Conservation (phyloP, 257 asterid species). For the Asclepias syriaca region DNA sequence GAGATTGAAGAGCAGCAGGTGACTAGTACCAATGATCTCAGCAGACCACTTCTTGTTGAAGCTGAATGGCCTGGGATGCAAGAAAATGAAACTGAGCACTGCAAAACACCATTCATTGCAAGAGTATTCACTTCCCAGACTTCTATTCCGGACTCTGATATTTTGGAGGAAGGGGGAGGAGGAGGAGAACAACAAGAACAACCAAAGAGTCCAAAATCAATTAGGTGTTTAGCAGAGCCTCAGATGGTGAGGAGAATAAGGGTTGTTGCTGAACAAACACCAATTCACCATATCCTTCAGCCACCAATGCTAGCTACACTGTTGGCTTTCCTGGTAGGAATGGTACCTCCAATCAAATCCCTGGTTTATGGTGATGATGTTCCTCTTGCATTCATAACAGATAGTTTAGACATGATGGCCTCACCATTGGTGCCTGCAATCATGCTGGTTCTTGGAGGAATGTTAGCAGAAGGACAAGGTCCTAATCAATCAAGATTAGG, state of each 20-base stretch:
- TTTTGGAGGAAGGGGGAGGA: slow-evolving; percentile 36
- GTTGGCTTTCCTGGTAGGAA: slow-evolving; percentile 68
- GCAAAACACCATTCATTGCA: slow-evolving; percentile 78
- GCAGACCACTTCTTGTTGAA: slow-evolving; percentile 88
- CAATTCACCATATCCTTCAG: slow-evolving; percentile 67
- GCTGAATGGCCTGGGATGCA: slow-evolving; percentile 99
- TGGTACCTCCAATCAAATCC: slow-evolving; percentile 67
- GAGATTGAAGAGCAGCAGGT: slow-evolving; percentile 51
- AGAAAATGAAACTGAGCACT: slow-evolving; percentile 71
- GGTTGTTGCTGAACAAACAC: slow-evolving; percentile 73
- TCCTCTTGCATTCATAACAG: slow-evolving; percentile 63
- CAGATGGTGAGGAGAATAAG: slow-evolving; percentile 65
- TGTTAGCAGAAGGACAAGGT: slow-evolving; percentile 72
- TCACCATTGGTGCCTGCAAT: slow-evolving; percentile 92
- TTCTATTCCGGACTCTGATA: slow-evolving; percentile 44
- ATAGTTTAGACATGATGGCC: slow-evolving; percentile 77
- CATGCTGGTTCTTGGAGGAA: slow-evolving; percentile 89
- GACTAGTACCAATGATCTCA: slow-evolving; percentile 40
- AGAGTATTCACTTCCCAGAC: slow-evolving; percentile 48
- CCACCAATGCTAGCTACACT: slow-evolving; percentile 83
- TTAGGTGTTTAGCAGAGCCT: slow-evolving; percentile 82
- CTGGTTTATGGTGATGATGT: slow-evolving; percentile 67
- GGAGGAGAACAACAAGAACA: neutral
- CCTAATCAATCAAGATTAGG: slow-evolving; percentile 80
- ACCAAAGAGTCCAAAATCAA: slow-evolving; percentile 54